Conservation (phyloP, 1,139 yeast species). For the Candida frijolesensis region DNA sequence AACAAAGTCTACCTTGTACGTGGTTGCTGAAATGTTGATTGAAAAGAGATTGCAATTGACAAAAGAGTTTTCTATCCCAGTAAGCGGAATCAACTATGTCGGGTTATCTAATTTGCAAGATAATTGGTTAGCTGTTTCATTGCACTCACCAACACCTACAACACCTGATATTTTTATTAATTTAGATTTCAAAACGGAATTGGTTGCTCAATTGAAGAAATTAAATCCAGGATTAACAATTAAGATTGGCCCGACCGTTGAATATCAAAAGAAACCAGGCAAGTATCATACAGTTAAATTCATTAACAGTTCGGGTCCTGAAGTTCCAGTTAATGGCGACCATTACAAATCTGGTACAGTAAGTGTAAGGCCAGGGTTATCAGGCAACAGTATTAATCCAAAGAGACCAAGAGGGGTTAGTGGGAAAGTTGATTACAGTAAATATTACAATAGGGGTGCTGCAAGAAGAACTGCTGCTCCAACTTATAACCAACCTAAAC, state of each 20-base stretch:
- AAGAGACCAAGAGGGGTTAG: conserved; percentile 63
- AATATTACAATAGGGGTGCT: conserved; percentile 44
- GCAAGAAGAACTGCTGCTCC: conserved; percentile 19
- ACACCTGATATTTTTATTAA: conserved; percentile 81
- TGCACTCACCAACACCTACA: conserved; percentile 50
- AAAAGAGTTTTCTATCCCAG: conserved; percentile 65
- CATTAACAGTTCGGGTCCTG: conserved; percentile 55
- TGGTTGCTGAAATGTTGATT: conserved; percentile 70
- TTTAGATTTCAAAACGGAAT: conserved; percentile 86
- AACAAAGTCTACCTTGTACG: conserved; percentile 61
- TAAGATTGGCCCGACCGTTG: conserved; percentile 70
- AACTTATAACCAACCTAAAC: conserved; percentile 10
- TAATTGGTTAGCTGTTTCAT: conserved; percentile 86
- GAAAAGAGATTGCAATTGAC: conserved; percentile 72
- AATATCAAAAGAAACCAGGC: conserved; percentile 91
- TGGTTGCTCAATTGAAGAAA: conserved; percentile 73
- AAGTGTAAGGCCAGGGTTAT: conserved; percentile 76
- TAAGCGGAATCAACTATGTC: conserved; percentile 62
- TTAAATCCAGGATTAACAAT: conserved; percentile 61
- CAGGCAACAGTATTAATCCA: conserved; percentile 69
- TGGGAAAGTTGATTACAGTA: conserved; percentile 44
- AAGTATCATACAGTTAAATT: conserved; percentile 75
- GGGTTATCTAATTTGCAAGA: conserved; percentile 80
- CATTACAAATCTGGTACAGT: conserved; percentile 87
- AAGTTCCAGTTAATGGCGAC: conserved; percentile 63